Evolutionary conservation across 495 filamentous ascomycete genomes (phyloP).

Genomic region (Immersiella caudata): DNA sequence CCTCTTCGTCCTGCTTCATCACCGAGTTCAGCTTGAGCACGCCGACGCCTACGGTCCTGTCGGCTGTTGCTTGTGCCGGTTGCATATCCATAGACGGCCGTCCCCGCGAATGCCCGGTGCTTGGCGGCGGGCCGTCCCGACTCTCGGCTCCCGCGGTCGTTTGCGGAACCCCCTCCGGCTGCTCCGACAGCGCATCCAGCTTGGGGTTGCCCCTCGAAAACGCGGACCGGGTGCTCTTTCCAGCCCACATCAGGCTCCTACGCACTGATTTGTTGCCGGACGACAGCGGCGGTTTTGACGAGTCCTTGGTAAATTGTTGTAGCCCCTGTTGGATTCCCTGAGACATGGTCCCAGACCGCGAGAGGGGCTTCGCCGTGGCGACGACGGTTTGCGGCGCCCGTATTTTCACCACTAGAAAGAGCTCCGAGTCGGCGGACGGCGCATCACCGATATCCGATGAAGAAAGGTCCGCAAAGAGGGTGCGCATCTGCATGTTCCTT

Average conservation of each 20-base stretch:
- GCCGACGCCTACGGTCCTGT: constrained; percentile 77
- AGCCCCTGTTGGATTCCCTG: constrained; percentile 37
- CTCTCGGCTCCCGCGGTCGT: constrained; percentile 39
- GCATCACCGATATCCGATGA: constrained; percentile 82
- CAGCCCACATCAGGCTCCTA: constrained; percentile 82
- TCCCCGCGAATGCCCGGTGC: constrained; percentile 56
- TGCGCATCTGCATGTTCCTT: constrained; percentile 70
- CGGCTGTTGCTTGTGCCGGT: constrained; percentile 41
- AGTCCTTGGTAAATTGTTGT: constrained; percentile 43
- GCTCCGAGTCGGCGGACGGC: constrained; percentile 62
- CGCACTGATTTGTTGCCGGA: constrained; percentile 63
- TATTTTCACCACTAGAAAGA: constrained; percentile 85
- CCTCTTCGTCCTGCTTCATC: constrained; percentile 73
- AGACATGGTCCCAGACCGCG: constrained; percentile 46
- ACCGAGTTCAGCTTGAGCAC: constrained; percentile 77
- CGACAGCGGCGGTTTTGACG: constrained; percentile 45
- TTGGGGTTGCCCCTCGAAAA: constrained; percentile 51
- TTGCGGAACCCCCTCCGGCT: constrained; percentile 43
- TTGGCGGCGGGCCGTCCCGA: constrained; percentile 54
- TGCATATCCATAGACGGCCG: constrained; percentile 51
- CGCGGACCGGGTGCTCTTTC: constrained; percentile 53
- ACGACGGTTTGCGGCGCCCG: constrained; percentile 62
- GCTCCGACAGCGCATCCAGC: constrained; percentile 54
- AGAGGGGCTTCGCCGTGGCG: constrained; percentile 47
- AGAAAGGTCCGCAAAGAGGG: constrained; percentile 83